Percentiles rank a stretch among this genome's conserved stretches.
Conservation (phyloP, 1,139 yeast species). For the Arxiozyma slooffiae region DNA sequence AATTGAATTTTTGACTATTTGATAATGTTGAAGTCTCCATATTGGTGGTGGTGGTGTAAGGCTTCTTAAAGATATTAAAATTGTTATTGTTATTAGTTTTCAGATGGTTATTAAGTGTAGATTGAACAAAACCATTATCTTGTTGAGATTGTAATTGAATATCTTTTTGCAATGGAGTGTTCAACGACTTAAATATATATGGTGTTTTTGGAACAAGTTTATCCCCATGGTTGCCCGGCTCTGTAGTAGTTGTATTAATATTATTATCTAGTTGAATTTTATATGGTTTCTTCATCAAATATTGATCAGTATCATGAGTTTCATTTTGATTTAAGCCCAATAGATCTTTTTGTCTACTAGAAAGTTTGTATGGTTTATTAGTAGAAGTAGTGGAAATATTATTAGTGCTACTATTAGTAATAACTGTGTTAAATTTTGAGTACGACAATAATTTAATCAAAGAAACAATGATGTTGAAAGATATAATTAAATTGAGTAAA, state of each 20-base stretch:
- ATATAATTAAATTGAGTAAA: constrained; percentile 31
- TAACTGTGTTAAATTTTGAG: constrained; percentile 17
- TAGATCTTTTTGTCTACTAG: constrained; percentile 35
- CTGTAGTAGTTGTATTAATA: constrained; percentile 11
- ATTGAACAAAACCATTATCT: neutral
- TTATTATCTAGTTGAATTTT: neutral
- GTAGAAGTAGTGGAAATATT: constrained; percentile 5
- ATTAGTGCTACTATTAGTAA: constrained; percentile 8
- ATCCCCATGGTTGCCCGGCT: neutral
- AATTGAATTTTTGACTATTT: constrained; percentile 15
- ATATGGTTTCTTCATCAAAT: neutral
- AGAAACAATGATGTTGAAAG: constrained; percentile 33
- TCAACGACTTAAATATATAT: constrained; percentile 26
- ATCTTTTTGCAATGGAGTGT: constrained; percentile 17
- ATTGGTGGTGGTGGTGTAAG: constrained; percentile 7
- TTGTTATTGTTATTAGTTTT: constrained; percentile 16
- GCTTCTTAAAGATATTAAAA: neutral
- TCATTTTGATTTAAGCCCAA: constrained; percentile 32
- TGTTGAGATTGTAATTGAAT: neutral
- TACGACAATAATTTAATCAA: constrained; percentile 27
- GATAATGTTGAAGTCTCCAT: neutral
- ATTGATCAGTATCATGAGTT: constrained; percentile 6
- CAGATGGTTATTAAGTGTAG: neutral
- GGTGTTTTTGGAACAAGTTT: constrained; percentile 27
- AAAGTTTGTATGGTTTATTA: constrained; percentile 34